Evolutionary conservation across 495 filamentous ascomycete species (phyloP), one percentile per base, ranked within the genome.

Genomic region (Talaromyces adpressus): DNA sequence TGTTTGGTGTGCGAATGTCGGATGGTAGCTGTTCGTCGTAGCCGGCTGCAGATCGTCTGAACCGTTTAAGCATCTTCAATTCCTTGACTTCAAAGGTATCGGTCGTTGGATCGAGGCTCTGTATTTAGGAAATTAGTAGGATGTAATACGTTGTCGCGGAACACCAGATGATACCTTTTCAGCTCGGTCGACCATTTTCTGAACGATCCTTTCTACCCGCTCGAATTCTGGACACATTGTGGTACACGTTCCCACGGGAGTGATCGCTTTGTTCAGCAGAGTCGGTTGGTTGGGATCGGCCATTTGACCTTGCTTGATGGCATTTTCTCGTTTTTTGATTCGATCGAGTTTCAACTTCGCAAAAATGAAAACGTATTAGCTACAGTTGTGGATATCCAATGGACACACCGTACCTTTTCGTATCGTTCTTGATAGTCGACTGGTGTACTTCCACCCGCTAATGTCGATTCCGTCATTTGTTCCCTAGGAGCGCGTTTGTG

Each of bases 151-250:
- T 54, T 45, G 39, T 58, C 30, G n/a, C 36, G 4, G 52, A 14
- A 25, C 62, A 16, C 25, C 32, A 45, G 20, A 16, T 9, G 18
- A 18, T 75, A 84, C 85, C 78, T 83, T 85, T 72, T 88, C 85
- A 62, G 76, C 79, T 61, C 78, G 79, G 69, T 88, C 85, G 36
- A 87, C 81, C 77, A 82, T 84, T 62, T 83, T 82, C 66, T 87
- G 81, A 64, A 89, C 85, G 57, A 96, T 92, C 20, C 93, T 85
- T 34, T 89, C 84, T 14, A 93, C 82, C 41, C 88, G 80, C 75
- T 99, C 95, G 69, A 86, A 97, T 66, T 93, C 88, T 0, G 95
- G 91, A 72, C 95, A 99, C 93, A 96, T 97, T 64, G 91, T 87
- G 66, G 89, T 85, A 69, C 93, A 98, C 61, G 89, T 93, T 9